These are phyloP conservation scores for Serendipita indica DNA, from an alignment of 768 basidiomycete genomes.

Conservation along the genomic window DNA sequence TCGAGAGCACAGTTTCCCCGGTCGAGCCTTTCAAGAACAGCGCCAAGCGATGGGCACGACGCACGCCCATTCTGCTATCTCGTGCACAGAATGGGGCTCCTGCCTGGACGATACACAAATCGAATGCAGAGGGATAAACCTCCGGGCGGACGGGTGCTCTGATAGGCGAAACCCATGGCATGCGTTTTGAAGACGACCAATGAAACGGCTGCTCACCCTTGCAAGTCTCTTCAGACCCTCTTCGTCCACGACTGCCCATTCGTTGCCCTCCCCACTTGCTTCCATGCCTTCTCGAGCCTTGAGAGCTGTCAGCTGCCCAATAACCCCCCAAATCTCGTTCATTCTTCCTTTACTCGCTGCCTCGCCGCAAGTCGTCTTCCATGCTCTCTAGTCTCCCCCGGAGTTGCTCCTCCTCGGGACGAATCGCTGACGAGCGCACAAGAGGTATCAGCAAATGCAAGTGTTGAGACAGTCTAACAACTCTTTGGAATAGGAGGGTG, in stretches of 20 bases:
- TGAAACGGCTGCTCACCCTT: slow-evolving; percentile 35
- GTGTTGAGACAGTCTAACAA: slow-evolving; percentile 57
- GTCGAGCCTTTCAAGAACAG: neutral
- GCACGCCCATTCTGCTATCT: neutral
- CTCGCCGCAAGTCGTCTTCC: slow-evolving; percentile 48
- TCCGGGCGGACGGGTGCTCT: neutral
- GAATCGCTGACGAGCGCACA: slow-evolving; percentile 56
- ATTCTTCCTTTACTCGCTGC: slow-evolving; percentile 41
- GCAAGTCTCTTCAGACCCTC: slow-evolving; percentile 65
- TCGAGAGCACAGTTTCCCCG: neutral
- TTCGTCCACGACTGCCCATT: slow-evolving; percentile 79
- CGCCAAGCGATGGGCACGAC: no score
- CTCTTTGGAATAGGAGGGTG: slow-evolving; percentile 53
- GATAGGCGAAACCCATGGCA: neutral
- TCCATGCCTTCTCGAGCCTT: slow-evolving; percentile 32
- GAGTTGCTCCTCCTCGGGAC: slow-evolving; percentile 67
- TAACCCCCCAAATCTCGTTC: slow-evolving; percentile 74
- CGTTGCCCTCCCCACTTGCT: slow-evolving; percentile 27
- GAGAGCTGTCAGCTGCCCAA: slow-evolving; percentile 53
- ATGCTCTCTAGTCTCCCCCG: slow-evolving; percentile 57
- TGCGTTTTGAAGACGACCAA: neutral
- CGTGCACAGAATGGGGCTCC: no score
- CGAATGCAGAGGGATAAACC: neutral
- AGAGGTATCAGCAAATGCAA: slow-evolving; percentile 65
- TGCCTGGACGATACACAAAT: neutral